phyloP scores from a whole-genome alignment of 257 asterid genomes.

The Ballota nigra region DNA sequence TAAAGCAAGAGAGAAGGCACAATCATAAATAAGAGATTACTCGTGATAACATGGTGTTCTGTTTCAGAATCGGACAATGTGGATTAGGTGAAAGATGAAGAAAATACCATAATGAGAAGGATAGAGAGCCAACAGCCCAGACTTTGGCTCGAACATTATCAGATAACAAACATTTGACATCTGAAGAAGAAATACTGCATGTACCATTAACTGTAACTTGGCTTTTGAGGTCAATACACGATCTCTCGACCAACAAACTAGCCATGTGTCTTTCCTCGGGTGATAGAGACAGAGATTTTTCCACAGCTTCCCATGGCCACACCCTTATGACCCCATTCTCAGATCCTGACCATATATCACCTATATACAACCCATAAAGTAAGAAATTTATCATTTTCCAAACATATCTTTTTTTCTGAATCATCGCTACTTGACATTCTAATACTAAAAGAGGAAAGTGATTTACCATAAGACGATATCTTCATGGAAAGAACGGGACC shows the following conservation, averaged over 20 bases:
- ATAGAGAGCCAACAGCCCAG: constrained; percentile 76
- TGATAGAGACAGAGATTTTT: constrained; percentile 71
- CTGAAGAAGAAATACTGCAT: constrained; percentile 81
- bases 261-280: constrained; percentile 88
- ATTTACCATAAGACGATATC: constrained; percentile 77
- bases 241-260: constrained; percentile 76
- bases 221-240: constrained; percentile 71
- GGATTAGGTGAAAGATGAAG: not conserved
- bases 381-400: not conserved
- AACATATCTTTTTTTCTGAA: not conserved
- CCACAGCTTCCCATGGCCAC: constrained; percentile 91
- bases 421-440: no score
- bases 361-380: constrained; percentile 37
- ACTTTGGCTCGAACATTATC: constrained; percentile 67
- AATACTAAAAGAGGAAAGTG: not conserved
- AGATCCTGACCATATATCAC: constrained; percentile 96
- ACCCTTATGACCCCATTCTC: constrained; percentile 74
- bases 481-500: constrained; percentile 74
- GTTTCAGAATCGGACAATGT: not conserved
- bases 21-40: not conserved
- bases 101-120: constrained; percentile 83
- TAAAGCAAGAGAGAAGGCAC: not conserved
- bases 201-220: constrained; percentile 87
- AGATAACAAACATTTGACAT: constrained; percentile 66
- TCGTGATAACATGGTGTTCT: not conserved